Evolutionary conservation across 176 grass and related monocot species (phyloP).

Genomic region (Luzula sylvatica): DNA sequence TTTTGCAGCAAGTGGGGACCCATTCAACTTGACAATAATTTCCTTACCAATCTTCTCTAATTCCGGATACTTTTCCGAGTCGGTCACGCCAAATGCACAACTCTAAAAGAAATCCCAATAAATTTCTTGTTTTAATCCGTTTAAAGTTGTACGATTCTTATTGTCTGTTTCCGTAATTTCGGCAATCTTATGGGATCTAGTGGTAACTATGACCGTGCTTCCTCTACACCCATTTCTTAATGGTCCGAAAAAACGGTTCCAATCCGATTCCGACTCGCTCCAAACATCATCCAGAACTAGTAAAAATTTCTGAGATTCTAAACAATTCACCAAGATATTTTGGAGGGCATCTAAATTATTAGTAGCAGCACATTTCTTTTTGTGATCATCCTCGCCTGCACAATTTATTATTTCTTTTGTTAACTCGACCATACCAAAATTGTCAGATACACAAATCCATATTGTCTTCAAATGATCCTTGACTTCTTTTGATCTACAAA

Average conservation of each 20-base stretch:
- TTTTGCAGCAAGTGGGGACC: conserved; percentile 28
- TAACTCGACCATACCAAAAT: conserved; percentile 18
- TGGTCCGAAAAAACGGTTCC: conserved; percentile 12
- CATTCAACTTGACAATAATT: conserved; percentile 14
- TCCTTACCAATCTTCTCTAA: conserved; percentile 8
- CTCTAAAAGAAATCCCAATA: conserved; percentile 14
- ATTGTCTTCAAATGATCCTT: too few relatives aligned
- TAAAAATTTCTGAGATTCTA: neutral
- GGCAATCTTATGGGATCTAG: conserved; percentile 18
- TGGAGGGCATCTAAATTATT: conserved; percentile 10
- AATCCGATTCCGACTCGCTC: conserved; percentile 12
- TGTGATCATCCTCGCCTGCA: too few relatives aligned
- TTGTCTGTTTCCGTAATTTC: neutral
- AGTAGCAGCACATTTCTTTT: neutral
- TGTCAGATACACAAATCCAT: too few relatives aligned
- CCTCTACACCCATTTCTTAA: neutral
- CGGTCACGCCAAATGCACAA: conserved; percentile 1
- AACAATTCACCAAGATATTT: neutral
- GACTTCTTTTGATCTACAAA: too few relatives aligned
- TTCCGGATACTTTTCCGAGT: neutral
- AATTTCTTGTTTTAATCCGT: neutral
- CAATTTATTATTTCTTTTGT: neutral
- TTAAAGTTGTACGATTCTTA: neutral
- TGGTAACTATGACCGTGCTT: conserved; percentile 28
- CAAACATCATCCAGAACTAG: conserved; percentile 24